phyloP scores from a whole-genome alignment of 148 eudicot genomes.

The Drosera capensis region DNA sequence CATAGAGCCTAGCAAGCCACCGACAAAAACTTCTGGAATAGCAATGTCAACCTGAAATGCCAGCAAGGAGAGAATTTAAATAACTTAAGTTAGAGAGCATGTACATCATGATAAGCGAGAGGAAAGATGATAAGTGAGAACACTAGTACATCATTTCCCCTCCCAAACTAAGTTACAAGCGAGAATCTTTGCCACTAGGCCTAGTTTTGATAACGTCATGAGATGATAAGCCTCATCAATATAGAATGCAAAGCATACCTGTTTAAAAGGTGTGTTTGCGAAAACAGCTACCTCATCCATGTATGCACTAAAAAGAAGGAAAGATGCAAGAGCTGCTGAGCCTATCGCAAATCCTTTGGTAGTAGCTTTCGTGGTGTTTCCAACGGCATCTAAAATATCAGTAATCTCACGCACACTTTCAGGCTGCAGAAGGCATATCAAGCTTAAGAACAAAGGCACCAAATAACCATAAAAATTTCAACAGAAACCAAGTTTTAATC shows the following conservation, averaged over 20 bases:
- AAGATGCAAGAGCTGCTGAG: slow-evolving; percentile 98
- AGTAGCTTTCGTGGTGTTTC: slow-evolving; percentile 98
- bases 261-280: slow-evolving; percentile 55
- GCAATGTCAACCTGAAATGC: slow-evolving; percentile 85
- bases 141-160: no score
- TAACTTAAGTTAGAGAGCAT: no score
- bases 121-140: no score
- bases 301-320: slow-evolving; percentile 96
- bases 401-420: slow-evolving; percentile 97
- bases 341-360: slow-evolving; percentile 99
- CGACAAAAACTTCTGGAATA: slow-evolving; percentile 91
- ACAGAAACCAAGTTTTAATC: slow-evolving; percentile 5
- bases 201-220: no score
- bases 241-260: no score
- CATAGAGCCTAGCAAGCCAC: slow-evolving; percentile 97
- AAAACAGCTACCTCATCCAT: slow-evolving; percentile 97
- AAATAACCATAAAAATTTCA: background rate
- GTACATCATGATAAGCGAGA: no score
- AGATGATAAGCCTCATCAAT: no score
- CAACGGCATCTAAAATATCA: slow-evolving; percentile 95
- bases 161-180: no score
- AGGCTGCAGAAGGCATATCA: slow-evolving; percentile 35
- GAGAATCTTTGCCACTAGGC: no score
- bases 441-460: no score
- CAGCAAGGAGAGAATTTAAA: no score